phyloP scores from a whole-genome alignment of 2,329 filamentous ascomycete species.

The Curvularia sp. region DNA sequence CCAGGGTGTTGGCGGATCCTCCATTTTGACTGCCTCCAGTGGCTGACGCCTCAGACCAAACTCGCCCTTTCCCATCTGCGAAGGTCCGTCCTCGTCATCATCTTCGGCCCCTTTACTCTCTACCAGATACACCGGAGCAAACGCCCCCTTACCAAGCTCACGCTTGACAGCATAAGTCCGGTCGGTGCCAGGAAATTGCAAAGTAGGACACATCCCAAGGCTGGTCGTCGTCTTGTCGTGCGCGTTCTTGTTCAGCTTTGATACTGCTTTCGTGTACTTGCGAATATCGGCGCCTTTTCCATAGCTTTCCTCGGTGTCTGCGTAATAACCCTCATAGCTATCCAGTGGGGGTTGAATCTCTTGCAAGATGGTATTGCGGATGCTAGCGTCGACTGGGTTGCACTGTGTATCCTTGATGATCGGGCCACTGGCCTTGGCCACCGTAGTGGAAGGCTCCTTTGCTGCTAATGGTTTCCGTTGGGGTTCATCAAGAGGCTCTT shows the following conservation, averaged over 20 bases:
- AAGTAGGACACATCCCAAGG: conserved; percentile 65
- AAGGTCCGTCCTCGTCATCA: conserved; percentile 54
- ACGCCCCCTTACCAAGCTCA: conserved; percentile 91
- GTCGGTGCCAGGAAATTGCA: conserved; percentile 71
- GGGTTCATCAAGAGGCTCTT: conserved; percentile 24
- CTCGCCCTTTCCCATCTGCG: conserved; percentile 67
- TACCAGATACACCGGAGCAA: conserved; percentile 92
- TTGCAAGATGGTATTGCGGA: conserved; percentile 77
- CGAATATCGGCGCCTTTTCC: conserved; percentile 78
- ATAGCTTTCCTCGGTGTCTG: conserved; percentile 69
- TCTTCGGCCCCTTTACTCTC: conserved; percentile 69
- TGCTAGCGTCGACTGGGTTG: conserved; percentile 82
- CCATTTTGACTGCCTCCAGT: conserved; percentile 93
- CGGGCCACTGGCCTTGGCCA: conserved; percentile 64
- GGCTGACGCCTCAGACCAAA: conserved; percentile 65
- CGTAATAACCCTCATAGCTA: conserved; percentile 80
- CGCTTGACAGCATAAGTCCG: conserved; percentile 79
- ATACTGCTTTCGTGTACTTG: conserved; percentile 75
- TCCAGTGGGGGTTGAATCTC: conserved; percentile 75
- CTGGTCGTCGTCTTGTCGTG: conserved; percentile 68
- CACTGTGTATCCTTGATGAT: conserved; percentile 84
- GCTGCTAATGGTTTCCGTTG: conserved; percentile 28
- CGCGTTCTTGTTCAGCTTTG: conserved; percentile 63
- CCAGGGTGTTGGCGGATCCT: conserved; percentile 86
- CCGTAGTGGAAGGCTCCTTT: conserved; percentile 51